These are phyloP conservation scores for Crithidia thermophila DNA, from an alignment of 208 protist genomes.

Conservation along the genomic window DNA sequence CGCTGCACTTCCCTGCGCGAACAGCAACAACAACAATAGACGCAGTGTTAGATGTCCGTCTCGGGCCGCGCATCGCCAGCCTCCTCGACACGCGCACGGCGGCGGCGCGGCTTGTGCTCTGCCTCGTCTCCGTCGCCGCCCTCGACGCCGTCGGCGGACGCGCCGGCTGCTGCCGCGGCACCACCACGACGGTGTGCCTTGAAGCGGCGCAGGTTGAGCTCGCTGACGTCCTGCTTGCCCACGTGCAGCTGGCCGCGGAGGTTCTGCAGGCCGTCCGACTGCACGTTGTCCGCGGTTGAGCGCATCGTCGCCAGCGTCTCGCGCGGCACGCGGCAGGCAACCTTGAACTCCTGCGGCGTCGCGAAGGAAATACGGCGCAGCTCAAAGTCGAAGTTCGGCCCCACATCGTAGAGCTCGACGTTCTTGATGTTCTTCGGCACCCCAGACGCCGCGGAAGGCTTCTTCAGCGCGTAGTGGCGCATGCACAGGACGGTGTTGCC, in stretches of 20 bases:
- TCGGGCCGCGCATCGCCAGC: conserved; percentile 10
- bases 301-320: conserved; percentile 64
- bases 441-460: conserved; percentile 58
- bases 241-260: conserved; percentile 87
- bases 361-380: conserved; percentile 79
- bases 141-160: not conserved
- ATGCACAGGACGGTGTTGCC: conserved; percentile 77
- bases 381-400: conserved; percentile 86
- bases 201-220: conserved; percentile 85
- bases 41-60: conserved; percentile 37
- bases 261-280: conserved; percentile 70
- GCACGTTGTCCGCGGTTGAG: conserved; percentile 73
- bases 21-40: too few relatives aligned
- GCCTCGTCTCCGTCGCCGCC: conserved; percentile 9
- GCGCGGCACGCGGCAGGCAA: conserved; percentile 60
- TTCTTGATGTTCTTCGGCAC: conserved; percentile 52
- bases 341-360: conserved; percentile 78
- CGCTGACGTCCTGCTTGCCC: conserved; percentile 68
- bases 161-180: not conserved
- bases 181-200: conserved; percentile 64
- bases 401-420: conserved; percentile 75
- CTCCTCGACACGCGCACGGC: conserved; percentile 18
- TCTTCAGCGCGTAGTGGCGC: conserved; percentile 83
- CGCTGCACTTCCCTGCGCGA: too few relatives aligned
- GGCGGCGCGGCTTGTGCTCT: conserved; percentile 10